phyloP scores from a whole-genome alignment of 768 basidiomycete genomes.

The Boletus tomentosulus region DNA sequence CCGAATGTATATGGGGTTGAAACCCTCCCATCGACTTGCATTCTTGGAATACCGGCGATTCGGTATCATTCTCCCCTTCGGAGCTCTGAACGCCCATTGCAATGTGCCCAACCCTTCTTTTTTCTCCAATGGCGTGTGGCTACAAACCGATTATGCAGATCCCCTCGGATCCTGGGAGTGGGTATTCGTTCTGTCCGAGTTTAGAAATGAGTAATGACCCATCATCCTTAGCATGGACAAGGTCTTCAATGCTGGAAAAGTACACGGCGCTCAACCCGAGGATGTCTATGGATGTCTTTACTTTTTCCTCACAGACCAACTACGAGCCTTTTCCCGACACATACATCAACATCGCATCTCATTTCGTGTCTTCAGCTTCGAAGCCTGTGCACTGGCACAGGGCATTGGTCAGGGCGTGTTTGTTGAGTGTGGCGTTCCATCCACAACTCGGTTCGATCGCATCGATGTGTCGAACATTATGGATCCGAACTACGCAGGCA shows the following conservation, averaged over 20 bases:
- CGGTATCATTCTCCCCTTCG: slow-evolving; percentile 49
- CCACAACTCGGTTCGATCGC: slow-evolving; percentile 37
- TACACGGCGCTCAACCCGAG: slow-evolving; percentile 36
- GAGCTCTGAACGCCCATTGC: slow-evolving; percentile 38
- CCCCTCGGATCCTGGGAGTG: slow-evolving; percentile 52
- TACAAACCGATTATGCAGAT: slow-evolving; percentile 37
- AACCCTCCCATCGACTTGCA: slow-evolving; percentile 44
- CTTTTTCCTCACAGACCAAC: slow-evolving; percentile 40
- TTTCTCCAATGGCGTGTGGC: slow-evolving; percentile 46
- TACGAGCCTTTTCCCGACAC: slow-evolving; percentile 35
- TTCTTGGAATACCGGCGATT: slow-evolving; percentile 36
- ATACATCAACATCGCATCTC: slow-evolving; percentile 32
- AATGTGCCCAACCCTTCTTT: slow-evolving; percentile 42
- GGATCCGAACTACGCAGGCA: slow-evolving; percentile 40
- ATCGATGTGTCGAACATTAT: slow-evolving; percentile 48
- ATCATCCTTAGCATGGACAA: slow-evolving; percentile 32
- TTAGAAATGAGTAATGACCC: not conserved
- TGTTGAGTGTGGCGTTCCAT: slow-evolving; percentile 16
- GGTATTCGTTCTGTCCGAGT: slow-evolving; percentile 8
- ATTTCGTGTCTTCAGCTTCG: slow-evolving; percentile 33
- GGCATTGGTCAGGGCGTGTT: slow-evolving; percentile 26
- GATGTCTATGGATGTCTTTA: slow-evolving; percentile 51
- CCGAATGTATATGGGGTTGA: slow-evolving; percentile 36
- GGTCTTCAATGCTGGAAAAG: slow-evolving; percentile 37
- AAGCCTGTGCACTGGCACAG: slow-evolving; percentile 40